These are phyloP conservation scores for Flaveria linearis DNA, from an alignment of 129 eudicot species.

Conservation along the genomic window DNA sequence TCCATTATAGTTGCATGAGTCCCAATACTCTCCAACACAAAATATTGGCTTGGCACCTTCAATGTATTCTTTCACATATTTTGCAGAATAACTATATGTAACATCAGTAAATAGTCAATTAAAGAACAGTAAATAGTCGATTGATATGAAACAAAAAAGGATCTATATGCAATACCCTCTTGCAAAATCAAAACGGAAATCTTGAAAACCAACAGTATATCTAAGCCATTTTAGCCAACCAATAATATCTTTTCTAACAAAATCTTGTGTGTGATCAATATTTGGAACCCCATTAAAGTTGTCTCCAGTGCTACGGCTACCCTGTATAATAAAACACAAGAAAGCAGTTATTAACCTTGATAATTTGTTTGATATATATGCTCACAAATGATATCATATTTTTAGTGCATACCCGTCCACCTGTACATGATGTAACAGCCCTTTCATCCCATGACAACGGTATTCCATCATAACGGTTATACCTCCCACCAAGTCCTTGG, in stretches of 20 bases:
- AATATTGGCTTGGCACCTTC: constrained; percentile 73
- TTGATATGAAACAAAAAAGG: neutral
- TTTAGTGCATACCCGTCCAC: constrained; percentile 71
- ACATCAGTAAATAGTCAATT: constrained; percentile 1
- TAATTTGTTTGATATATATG: neutral
- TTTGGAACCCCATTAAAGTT: constrained; percentile 84
- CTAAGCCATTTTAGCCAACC: constrained; percentile 85
- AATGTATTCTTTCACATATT: constrained; percentile 77
- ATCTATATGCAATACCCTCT: constrained; percentile 53
- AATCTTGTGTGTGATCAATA: constrained; percentile 78
- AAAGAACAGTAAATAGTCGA: constrained; percentile 2
- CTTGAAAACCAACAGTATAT: constrained; percentile 74
- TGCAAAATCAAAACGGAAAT: constrained; percentile 88
- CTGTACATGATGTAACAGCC: constrained; percentile 90
- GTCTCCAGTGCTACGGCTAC: constrained; percentile 82
- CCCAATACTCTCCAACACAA: constrained; percentile 91
- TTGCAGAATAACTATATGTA: constrained; percentile 63
- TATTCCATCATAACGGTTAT: constrained; percentile 92
- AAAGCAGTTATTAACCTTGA: neutral
- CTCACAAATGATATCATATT: constrained; percentile 3
- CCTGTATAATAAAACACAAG: constrained; percentile 40
- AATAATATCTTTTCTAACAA: constrained; percentile 70
- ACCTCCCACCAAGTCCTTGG: constrained; percentile 74
- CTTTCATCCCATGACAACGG: constrained; percentile 86
- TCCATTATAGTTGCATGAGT: constrained; percentile 79